Conservation (phyloP, 495 filamentous ascomycete species). For the Talaromyces stipitatus region DNA sequence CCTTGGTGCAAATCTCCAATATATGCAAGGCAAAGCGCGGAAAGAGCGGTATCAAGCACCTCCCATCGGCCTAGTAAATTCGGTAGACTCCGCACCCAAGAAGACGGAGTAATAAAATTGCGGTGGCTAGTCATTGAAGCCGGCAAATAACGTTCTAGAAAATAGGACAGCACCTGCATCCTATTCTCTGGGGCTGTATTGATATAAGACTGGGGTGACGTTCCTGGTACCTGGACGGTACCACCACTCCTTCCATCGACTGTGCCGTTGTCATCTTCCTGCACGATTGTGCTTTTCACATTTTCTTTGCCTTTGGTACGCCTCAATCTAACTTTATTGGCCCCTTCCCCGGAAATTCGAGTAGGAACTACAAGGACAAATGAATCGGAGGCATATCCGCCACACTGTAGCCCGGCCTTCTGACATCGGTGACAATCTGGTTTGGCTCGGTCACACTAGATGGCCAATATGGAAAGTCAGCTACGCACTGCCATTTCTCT, state of each 20-base stretch:
- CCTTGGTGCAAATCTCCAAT: background rate
- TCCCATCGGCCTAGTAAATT: slow-evolving; percentile 5
- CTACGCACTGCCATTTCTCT: too few species aligned
- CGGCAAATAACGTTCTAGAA: slow-evolving; percentile 4
- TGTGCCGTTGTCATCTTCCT: background rate
- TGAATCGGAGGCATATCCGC: slow-evolving; percentile 11
- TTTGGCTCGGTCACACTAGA: slow-evolving; percentile 14
- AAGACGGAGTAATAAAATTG: background rate
- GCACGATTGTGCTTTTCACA: background rate
- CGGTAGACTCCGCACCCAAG: slow-evolving; percentile 1
- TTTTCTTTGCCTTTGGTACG: background rate
- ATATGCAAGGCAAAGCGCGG: slow-evolving; percentile 3
- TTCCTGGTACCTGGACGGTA: background rate
- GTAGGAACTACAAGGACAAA: slow-evolving; percentile 7
- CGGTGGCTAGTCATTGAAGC: slow-evolving; percentile 4
- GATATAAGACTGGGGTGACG: background rate
- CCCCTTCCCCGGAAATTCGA: background rate
- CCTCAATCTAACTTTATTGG: background rate
- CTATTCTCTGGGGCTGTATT: slow-evolving; percentile 4
- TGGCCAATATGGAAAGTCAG: background rate
- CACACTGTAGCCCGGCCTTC: slow-evolving; percentile 14
- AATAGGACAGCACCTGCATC: slow-evolving; percentile 7
- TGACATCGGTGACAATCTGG: slow-evolving; percentile 16
- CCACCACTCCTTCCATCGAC: background rate
- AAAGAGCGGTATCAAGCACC: background rate